These are phyloP conservation scores for Lantana camara DNA, from an alignment of 257 asterid species.

Conservation along the genomic window DNA sequence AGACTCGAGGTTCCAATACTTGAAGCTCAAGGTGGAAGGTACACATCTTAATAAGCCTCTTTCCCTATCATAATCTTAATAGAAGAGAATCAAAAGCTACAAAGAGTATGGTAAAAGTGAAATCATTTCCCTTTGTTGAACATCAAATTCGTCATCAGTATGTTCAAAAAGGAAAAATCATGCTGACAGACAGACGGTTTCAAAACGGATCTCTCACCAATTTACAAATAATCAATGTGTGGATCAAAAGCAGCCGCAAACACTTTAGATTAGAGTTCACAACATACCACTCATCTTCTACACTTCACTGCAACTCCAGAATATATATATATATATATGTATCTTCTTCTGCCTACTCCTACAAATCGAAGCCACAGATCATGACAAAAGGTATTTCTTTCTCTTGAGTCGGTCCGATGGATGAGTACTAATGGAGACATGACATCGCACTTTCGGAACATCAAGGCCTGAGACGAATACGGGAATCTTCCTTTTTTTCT, in stretches of 20 bases:
- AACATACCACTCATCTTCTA: background rate
- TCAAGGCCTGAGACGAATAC: background rate
- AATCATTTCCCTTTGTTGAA: slow-evolving; percentile 19
- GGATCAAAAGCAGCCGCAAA: slow-evolving; percentile 20
- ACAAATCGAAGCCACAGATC: background rate
- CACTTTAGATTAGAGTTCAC: slow-evolving; percentile 29
- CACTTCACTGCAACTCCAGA: slow-evolving; percentile 21
- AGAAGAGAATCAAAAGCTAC: background rate
- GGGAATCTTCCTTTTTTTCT: background rate
- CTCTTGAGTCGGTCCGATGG: background rate
- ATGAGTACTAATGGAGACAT: slow-evolving; percentile 3
- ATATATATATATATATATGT: too few relatives aligned
- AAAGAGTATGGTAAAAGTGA: background rate
- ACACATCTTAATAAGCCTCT: background rate
- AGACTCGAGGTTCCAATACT: too few relatives aligned
- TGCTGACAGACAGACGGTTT: background rate
- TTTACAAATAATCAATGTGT: background rate
- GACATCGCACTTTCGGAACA: background rate
- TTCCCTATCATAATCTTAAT: background rate
- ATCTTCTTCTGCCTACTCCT: background rate
- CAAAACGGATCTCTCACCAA: background rate
- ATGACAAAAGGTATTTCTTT: background rate
- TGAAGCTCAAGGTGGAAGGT: too few relatives aligned
- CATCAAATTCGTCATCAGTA: slow-evolving; percentile 12
- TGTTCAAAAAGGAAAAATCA: slow-evolving; percentile 21